Evolutionary conservation across 208 protist genomes (phyloP).

Genomic region (Acanthamoeba castellanii): DNA sequence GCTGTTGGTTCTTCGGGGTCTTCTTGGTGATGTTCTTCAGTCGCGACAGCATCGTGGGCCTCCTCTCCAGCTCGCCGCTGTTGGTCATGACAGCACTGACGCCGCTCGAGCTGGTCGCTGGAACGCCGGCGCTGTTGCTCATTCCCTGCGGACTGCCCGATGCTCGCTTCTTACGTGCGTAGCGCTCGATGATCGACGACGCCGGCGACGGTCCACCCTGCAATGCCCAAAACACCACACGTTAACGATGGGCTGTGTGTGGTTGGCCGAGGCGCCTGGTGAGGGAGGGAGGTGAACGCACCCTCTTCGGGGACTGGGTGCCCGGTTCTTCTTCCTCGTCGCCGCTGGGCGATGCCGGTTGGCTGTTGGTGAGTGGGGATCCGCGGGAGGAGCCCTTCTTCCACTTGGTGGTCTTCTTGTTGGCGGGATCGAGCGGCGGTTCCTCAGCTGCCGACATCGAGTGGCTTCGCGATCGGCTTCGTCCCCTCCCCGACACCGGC

Average conservation of each 20-base stretch:
- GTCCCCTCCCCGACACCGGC: not conserved
- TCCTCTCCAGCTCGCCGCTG: not conserved
- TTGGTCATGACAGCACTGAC: not conserved
- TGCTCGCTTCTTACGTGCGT: conserved; percentile 21
- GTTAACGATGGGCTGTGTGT: not conserved
- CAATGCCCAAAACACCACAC: not conserved
- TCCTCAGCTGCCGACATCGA: conserved; percentile 65
- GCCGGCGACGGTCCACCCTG: not conserved
- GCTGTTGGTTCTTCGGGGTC: conserved; percentile 59
- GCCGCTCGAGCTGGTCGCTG: not conserved
- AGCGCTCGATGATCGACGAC: conserved; percentile 35
- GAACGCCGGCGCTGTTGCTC: not conserved
- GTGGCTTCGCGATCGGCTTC: conserved; percentile 62
- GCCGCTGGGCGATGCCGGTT: conserved; percentile 8
- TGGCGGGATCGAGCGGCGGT: not conserved
- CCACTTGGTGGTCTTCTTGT: conserved; percentile 26
- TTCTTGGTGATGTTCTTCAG: conserved; percentile 65
- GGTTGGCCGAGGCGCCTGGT: not conserved
- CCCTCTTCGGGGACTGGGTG: not conserved
- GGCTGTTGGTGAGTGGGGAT: conserved; percentile 42
- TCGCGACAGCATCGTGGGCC: conserved; percentile 54
- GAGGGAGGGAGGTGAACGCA: not conserved
- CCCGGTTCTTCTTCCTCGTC: not conserved
- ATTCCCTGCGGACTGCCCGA: not conserved
- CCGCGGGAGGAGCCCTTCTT: not conserved